A percentile compares a stretch with the other conserved stretches of the same genome.
These are phyloP conservation scores for Solanum megistacrolobum DNA, from an alignment of 257 asterid genomes.

Conservation along the genomic window DNA sequence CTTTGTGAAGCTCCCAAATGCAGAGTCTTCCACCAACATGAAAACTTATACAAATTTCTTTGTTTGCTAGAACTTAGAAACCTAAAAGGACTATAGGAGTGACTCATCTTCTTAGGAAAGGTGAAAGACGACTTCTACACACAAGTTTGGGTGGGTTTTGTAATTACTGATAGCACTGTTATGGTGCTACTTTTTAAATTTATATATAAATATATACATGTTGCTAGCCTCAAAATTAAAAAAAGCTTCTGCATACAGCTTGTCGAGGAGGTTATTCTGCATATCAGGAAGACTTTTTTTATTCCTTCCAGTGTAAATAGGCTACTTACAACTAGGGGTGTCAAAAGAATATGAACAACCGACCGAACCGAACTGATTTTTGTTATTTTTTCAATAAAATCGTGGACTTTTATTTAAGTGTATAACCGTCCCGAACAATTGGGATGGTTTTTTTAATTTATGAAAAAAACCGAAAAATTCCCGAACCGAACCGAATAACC, in stretches of 20 bases:
- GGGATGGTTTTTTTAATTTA: too few relatives aligned
- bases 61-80: neutral
- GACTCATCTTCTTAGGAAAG: neutral
- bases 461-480: too few relatives aligned
- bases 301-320: neutral
- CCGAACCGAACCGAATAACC: too few relatives aligned
- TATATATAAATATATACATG: neutral
- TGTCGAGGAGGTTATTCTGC: neutral
- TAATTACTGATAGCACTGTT: neutral
- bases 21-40: neutral
- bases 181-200: neutral
- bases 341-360: too few relatives aligned
- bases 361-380: too few relatives aligned
- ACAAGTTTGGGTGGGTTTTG: neutral
- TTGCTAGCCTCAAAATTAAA: neutral
- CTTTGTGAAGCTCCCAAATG: neutral
- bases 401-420: too few relatives aligned
- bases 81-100: neutral
- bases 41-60: neutral
- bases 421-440: too few relatives aligned
- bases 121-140: neutral
- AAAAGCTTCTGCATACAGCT: neutral
- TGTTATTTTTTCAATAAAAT: too few relatives aligned
- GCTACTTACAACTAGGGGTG: neutral
- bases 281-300: neutral